Evolutionary conservation across 305 asterid genomes (phyloP).

Genomic region (Fraxinus sp.): DNA sequence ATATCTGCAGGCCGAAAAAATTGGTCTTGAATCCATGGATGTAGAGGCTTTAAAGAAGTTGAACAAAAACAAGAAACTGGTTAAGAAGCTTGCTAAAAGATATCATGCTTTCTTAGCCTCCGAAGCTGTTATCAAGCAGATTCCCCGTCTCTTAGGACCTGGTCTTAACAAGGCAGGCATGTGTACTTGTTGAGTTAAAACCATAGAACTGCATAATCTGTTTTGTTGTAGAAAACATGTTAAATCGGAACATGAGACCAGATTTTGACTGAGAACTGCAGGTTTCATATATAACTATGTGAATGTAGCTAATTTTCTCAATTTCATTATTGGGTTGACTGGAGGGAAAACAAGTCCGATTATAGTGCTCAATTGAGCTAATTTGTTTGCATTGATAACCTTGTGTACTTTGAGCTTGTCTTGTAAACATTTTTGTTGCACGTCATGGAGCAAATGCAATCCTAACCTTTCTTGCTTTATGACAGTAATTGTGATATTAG

Average conservation of each 20-base stretch:
- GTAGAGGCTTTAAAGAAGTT: conserved; percentile 67
- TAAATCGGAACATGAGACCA: background rate
- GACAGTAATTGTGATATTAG: background rate
- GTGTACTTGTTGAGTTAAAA: conserved; percentile 15
- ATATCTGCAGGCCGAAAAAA: conserved; percentile 51
- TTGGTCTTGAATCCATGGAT: conserved; percentile 67
- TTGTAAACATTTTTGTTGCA: background rate
- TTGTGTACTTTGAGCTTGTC: background rate
- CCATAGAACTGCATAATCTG: background rate
- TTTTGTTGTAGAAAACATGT: background rate
- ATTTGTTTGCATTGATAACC: background rate
- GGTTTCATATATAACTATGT: background rate
- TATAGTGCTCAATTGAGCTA: background rate
- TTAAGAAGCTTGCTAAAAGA: conserved; percentile 68
- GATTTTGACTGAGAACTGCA: background rate
- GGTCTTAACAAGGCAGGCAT: conserved; percentile 81
- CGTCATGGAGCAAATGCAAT: background rate
- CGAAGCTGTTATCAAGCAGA: conserved; percentile 71
- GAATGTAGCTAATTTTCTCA: background rate
- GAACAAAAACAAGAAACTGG: conserved; percentile 69
- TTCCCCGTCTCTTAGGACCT: conserved; percentile 73
- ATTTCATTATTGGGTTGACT: background rate
- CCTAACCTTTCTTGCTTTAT: background rate
- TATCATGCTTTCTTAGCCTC: conserved; percentile 76
- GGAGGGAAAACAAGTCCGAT: background rate